Evolutionary conservation across 2,329 filamentous ascomycete genomes (phyloP).

Genomic region (Colletotrichum salicis): DNA sequence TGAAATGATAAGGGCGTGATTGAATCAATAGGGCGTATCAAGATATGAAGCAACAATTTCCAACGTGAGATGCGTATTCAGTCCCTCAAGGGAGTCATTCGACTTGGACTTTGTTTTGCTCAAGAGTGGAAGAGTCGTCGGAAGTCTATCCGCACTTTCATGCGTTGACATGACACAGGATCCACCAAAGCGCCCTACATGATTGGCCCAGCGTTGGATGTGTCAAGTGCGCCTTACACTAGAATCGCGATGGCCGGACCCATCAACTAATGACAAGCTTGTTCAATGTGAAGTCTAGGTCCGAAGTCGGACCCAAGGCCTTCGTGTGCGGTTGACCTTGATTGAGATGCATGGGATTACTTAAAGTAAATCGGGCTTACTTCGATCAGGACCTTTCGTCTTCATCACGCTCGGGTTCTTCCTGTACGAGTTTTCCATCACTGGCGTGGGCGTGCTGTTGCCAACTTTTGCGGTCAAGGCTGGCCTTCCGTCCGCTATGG

Average conservation of each 20-base stretch:
- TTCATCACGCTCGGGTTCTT: constrained; percentile 56
- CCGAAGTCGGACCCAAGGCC: neutral
- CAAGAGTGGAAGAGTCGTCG: constrained; percentile 13
- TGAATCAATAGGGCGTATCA: neutral
- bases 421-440: constrained; percentile 59
- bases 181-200: neutral
- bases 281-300: neutral
- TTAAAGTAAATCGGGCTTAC: neutral
- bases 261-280: neutral
- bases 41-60: neutral
- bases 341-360: neutral
- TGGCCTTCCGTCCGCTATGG: constrained; percentile 48
- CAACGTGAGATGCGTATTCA: neutral
- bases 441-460: constrained; percentile 56
- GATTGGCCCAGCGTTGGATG: constrained; percentile 8
- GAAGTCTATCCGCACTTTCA: constrained; percentile 1
- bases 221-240: constrained; percentile 33
- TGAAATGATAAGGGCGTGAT: neutral
- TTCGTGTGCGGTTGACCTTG: too few relatives aligned
- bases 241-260: neutral
- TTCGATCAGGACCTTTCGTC: constrained; percentile 50
- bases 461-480: constrained; percentile 55
- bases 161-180: neutral
- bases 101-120: neutral
- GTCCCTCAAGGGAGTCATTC: neutral